A percentile compares a stretch with the other conserved stretches of the same genome.
phyloP scores from a whole-genome alignment of 2,329 filamentous ascomycete genomes.

The Hypoxylon sp. region DNA sequence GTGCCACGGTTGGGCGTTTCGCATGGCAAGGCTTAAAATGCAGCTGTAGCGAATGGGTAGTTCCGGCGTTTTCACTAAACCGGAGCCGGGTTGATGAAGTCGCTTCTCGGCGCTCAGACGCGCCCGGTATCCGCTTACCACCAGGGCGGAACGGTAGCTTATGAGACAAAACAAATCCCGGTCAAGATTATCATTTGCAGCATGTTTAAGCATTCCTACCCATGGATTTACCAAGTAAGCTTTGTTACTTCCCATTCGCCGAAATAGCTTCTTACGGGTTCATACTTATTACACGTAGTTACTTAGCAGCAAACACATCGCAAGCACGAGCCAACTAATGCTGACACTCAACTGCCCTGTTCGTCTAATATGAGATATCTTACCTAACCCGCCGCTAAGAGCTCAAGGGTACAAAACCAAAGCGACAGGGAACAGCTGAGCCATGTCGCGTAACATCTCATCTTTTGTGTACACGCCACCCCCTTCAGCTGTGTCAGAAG shows the following conservation, averaged over 20 bases:
- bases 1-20: conserved; percentile 87
- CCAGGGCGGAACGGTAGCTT: conserved; percentile 53
- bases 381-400: conserved; percentile 39
- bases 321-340: conserved; percentile 32
- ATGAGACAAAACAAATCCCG: conserved; percentile 41
- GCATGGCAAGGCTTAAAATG: conserved; percentile 96
- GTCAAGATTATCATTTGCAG: conserved; percentile 3
- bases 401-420: conserved; percentile 15
- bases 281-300: no score
- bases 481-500: conserved; percentile 14
- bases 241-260: conserved; percentile 6
- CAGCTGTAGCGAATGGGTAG: conserved; percentile 89
- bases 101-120: conserved; percentile 42
- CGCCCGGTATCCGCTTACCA: conserved; percentile 64
- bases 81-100: conserved; percentile 82
- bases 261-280: no score
- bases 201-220: conserved; percentile 8
- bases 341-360: conserved; percentile 21
- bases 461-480: conserved; percentile 22
- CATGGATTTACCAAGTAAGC: conserved; percentile 6
- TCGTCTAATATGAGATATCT: conserved; percentile 27
- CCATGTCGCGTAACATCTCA: conserved; percentile 6
- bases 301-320: conserved; percentile 6
- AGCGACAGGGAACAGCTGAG: conserved; percentile 13
- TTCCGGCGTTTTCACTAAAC: conserved; percentile 87